These are phyloP conservation scores for Xylariaceae sp. DNA, from an alignment of 2,329 filamentous ascomycete species.

Conservation along the genomic window DNA sequence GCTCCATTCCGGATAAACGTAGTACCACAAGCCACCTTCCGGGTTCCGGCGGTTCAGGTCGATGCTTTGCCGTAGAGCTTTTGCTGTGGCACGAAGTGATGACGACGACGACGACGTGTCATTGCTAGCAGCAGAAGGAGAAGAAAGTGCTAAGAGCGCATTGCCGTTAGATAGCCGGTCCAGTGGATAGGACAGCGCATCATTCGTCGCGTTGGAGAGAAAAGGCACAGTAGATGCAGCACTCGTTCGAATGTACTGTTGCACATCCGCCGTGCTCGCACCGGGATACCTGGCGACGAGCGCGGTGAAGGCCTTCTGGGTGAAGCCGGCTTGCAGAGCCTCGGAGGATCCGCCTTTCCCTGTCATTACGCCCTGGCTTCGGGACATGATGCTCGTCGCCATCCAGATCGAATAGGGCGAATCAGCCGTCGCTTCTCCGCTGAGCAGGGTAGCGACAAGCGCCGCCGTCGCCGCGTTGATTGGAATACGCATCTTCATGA, in stretches of 20 bases:
- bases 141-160: constrained; percentile 32
- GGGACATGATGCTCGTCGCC: constrained; percentile 42
- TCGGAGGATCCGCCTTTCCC: constrained; percentile 38
- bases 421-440: constrained; percentile 13
- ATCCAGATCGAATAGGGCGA: constrained; percentile 36
- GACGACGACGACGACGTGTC: constrained; percentile 15
- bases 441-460: constrained; percentile 23
- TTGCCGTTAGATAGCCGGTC: constrained; percentile 43
- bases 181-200: constrained; percentile 39
- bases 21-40: constrained; percentile 47
- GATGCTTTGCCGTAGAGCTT: constrained; percentile 39
- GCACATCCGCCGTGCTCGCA: constrained; percentile 14
- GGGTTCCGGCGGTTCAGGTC: constrained; percentile 41
- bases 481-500: constrained; percentile 30
- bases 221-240: constrained; percentile 36
- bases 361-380: constrained; percentile 42
- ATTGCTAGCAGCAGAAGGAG: too few species aligned
- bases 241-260: constrained; percentile 35
- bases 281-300: constrained; percentile 34
- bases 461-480: constrained; percentile 24
- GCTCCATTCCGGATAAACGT: constrained; percentile 55
- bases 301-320: constrained; percentile 41
- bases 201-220: constrained; percentile 35
- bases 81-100: constrained; percentile 24
- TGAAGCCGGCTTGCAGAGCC: constrained; percentile 42